Conservation (phyloP, 2,329 filamentous ascomycete species). For the Monosporascus sp. region DNA sequence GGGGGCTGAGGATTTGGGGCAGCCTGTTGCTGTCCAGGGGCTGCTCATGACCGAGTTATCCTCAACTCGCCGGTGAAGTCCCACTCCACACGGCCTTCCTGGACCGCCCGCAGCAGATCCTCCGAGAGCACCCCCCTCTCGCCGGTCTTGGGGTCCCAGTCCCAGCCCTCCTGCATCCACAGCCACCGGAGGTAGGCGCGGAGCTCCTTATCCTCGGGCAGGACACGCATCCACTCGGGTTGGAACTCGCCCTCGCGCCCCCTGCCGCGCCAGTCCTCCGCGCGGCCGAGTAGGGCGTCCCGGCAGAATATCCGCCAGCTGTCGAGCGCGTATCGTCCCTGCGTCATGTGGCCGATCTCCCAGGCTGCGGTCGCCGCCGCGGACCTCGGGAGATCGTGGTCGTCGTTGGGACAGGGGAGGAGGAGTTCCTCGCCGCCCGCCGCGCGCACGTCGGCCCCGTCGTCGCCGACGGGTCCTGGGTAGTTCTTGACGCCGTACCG, state of each 20-base stretch:
- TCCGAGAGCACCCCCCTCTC: constrained; percentile 48
- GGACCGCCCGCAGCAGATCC: constrained; percentile 51
- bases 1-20: too few relatives aligned
- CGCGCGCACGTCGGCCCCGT: constrained; percentile 24
- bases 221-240: constrained; percentile 86
- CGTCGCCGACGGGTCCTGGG: constrained; percentile 15
- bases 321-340: constrained; percentile 78
- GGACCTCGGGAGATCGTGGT: neutral
- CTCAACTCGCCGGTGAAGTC: constrained; percentile 44
- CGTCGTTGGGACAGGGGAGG: neutral
- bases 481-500: constrained; percentile 51
- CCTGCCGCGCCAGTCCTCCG: constrained; percentile 61
- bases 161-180: constrained; percentile 83
- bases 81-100: constrained; percentile 52
- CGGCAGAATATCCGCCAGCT: constrained; percentile 93
- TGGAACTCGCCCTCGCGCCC: constrained; percentile 53
- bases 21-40: too few relatives aligned
- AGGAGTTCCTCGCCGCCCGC: constrained; percentile 2
- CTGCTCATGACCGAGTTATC: constrained; percentile 28
- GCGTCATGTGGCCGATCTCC: constrained; percentile 82
- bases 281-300: constrained; percentile 64
- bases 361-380: constrained; percentile 43
- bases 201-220: constrained; percentile 83
- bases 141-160: constrained; percentile 72
- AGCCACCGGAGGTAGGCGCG: constrained; percentile 82